Evolutionary conservation across 306 rosid genomes (phyloP).

Genomic region (Neltuma alba): DNA sequence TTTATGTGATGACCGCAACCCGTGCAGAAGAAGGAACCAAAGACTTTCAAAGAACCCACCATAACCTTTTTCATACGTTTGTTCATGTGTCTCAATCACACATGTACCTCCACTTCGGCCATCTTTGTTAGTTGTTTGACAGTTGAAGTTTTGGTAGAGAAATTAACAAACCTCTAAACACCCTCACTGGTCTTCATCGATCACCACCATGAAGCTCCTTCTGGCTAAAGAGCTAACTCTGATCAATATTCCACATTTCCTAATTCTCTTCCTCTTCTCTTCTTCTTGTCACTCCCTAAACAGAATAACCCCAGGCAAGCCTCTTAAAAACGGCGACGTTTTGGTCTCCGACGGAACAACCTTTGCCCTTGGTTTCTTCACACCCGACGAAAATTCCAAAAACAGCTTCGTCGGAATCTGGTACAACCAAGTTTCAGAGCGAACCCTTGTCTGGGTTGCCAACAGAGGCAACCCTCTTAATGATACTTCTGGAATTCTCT

Average conservation of each 20-base stretch:
- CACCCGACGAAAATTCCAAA: conserved; percentile 40
- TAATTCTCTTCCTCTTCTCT: background rate
- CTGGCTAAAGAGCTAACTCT: background rate
- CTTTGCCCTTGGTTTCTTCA: conserved; percentile 58
- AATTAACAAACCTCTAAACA: too few species aligned
- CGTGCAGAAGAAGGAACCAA: too few species aligned
- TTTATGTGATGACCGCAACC: too few species aligned
- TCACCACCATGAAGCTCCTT: too few species aligned
- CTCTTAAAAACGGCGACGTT: conserved; percentile 50
- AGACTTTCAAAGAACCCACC: too few species aligned
- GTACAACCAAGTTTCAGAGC: conserved; percentile 46
- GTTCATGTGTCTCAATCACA: too few species aligned
- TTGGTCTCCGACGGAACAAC: conserved; percentile 47
- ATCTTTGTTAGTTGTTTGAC: too few species aligned
- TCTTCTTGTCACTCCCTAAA: conserved; percentile 36
- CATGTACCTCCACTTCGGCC: too few species aligned
- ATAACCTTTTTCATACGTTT: too few species aligned
- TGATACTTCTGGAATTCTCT: conserved; percentile 38
- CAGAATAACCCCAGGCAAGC: conserved; percentile 34
- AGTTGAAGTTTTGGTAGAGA: too few species aligned
- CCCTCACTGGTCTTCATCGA: too few species aligned
- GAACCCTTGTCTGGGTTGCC: conserved; percentile 72
- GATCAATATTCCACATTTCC: background rate
- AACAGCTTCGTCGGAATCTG: conserved; percentile 55
- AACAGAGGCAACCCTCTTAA: conserved; percentile 45